These are phyloP conservation scores for Trichoderma erinaceum DNA, from an alignment of 495 filamentous ascomycete genomes.

Conservation along the genomic window DNA sequence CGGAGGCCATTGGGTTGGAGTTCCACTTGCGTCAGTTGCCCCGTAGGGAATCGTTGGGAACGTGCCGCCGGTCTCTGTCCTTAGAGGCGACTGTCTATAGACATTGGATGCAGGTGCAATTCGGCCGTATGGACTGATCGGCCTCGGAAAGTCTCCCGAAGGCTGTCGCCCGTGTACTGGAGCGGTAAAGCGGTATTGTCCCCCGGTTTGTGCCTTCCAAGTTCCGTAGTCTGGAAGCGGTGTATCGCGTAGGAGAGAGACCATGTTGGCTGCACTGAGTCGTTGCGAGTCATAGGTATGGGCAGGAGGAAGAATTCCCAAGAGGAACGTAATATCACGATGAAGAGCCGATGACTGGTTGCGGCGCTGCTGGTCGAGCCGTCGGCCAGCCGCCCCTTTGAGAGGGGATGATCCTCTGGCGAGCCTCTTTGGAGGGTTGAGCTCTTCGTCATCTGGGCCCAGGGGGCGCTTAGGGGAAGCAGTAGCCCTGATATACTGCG, in stretches of 20 bases:
- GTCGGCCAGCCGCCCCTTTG: slow-evolving; percentile 74
- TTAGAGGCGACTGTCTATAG: slow-evolving; percentile 41
- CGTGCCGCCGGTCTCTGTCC: slow-evolving; percentile 32
- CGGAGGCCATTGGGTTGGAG: slow-evolving; percentile 13
- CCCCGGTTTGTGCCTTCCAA: slow-evolving; percentile 29
- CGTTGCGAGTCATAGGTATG: slow-evolving; percentile 58
- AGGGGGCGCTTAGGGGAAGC: slow-evolving; percentile 74
- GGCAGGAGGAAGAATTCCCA: slow-evolving; percentile 75
- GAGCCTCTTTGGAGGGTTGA: slow-evolving; percentile 69
- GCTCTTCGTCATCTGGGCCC: slow-evolving; percentile 66
- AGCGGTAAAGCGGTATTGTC: slow-evolving; percentile 30
- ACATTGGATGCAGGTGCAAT: slow-evolving; percentile 26
- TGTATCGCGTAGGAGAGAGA: slow-evolving; percentile 63
- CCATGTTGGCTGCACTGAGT: slow-evolving; percentile 65
- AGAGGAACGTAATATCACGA: slow-evolving; percentile 71
- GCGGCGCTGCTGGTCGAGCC: slow-evolving; percentile 70
- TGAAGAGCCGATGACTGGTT: slow-evolving; percentile 56
- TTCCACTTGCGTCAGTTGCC: slow-evolving; percentile 27
- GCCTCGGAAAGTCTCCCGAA: slow-evolving; percentile 28
- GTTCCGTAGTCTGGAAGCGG: slow-evolving; percentile 54
- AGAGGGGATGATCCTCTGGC: slow-evolving; percentile 78
- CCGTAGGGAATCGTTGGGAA: slow-evolving; percentile 30
- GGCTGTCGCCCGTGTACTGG: slow-evolving; percentile 30
- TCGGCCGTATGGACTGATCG: slow-evolving; percentile 16
- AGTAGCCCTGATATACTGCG: slow-evolving; percentile 46